Percentiles rank a stretch among this genome's conserved stretches.
phyloP scores from a whole-genome alignment of 768 basidiomycete species.

The Boletus patriciae region DNA sequence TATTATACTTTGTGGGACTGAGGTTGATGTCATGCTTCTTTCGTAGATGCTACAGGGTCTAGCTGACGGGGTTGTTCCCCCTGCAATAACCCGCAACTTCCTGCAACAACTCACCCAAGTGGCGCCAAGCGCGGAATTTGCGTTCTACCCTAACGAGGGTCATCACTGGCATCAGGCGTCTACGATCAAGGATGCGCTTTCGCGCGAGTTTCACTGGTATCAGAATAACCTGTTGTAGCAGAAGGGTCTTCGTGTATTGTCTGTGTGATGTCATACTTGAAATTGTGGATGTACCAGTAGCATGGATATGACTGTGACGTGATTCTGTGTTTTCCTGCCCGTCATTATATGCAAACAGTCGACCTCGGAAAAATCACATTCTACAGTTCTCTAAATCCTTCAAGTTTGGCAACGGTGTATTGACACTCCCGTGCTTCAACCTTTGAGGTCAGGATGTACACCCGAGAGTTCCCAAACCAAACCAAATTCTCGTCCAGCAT shows the following conservation, averaged over 20 bases:
- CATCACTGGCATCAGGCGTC: constrained; percentile 35
- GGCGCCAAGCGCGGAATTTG: constrained; percentile 22
- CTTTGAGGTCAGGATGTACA: too few relatives aligned
- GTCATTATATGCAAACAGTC: too few relatives aligned
- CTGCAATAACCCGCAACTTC: too few relatives aligned
- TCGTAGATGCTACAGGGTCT: constrained; percentile 62
- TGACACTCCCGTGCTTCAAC: too few relatives aligned
- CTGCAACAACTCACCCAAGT: too few relatives aligned
- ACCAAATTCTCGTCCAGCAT: too few relatives aligned
- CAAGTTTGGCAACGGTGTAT: too few relatives aligned
- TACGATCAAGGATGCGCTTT: constrained; percentile 33
- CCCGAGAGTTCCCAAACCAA: too few relatives aligned
- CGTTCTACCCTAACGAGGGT: constrained; percentile 44
- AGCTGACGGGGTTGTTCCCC: constrained; percentile 59
- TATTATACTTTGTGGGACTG: not conserved
- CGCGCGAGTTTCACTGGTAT: constrained; percentile 36
- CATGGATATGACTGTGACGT: not conserved
- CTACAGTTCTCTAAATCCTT: too few relatives aligned
- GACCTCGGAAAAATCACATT: too few relatives aligned
- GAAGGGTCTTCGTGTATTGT: not conserved
- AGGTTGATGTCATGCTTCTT: too few relatives aligned
- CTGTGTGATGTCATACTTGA: not conserved
- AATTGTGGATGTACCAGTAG: not conserved
- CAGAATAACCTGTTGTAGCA: constrained; percentile 13
- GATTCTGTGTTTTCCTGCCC: not conserved